Conservation (phyloP, 192 early-diverging fungal species). For the Rhizoclosmatium globosum region DNA sequence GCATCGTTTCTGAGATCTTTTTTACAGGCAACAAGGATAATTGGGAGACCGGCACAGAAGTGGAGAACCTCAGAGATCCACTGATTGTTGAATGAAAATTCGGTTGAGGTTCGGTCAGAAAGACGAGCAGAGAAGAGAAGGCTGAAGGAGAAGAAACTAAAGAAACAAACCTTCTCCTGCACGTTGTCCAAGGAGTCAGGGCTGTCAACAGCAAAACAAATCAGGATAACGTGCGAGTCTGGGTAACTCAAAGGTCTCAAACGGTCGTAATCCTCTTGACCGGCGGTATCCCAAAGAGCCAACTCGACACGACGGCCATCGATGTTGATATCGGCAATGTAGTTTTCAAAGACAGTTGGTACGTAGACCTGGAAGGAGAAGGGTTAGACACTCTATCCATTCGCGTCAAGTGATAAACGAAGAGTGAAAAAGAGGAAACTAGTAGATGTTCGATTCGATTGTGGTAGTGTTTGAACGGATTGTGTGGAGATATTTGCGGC, state of each 20-base stretch:
- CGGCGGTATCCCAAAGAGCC: constrained; percentile 97
- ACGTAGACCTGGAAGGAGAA: constrained; percentile 55
- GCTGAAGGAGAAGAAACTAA: background rate
- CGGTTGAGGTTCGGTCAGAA: background rate
- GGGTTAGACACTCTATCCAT: background rate
- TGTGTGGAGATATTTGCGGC: no score
- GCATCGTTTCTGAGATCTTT: constrained; percentile 88
- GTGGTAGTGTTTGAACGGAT: no score
- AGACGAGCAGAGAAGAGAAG: no score
- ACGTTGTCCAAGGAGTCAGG: constrained; percentile 83
- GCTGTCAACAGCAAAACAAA: constrained; percentile 89
- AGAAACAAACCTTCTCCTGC: constrained; percentile 64
- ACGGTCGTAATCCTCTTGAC: constrained; percentile 96
- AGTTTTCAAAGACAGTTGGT: constrained; percentile 86
- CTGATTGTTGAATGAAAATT: constrained; percentile 42
- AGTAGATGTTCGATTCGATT: no score
- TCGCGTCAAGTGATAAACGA: background rate
- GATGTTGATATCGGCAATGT: constrained; percentile 86
- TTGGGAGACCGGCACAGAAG: constrained; percentile 85
- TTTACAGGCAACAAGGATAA: constrained; percentile 88
- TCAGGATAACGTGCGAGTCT: constrained; percentile 90
- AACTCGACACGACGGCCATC: constrained; percentile 88
- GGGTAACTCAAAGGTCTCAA: constrained; percentile 92
- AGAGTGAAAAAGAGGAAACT: no score
- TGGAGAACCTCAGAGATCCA: constrained; percentile 91